phyloP scores from a whole-genome alignment of 2,329 filamentous ascomycete genomes.

The Kalmusia sp. region DNA sequence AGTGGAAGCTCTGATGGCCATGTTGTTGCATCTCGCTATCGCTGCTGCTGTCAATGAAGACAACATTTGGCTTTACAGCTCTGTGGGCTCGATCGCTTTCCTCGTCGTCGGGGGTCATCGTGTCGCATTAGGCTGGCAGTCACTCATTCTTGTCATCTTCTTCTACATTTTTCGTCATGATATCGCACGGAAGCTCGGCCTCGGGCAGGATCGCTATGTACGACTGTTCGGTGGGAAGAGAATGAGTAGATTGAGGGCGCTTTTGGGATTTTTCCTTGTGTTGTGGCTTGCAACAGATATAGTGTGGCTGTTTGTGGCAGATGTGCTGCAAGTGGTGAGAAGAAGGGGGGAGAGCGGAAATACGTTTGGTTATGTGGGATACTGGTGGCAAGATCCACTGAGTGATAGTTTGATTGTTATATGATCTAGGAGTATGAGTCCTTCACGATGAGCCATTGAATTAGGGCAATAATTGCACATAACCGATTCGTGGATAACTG shows the following conservation, averaged over 20 bases:
- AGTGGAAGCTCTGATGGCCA: constrained; percentile 12
- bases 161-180: constrained; percentile 20
- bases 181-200: constrained; percentile 11
- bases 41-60: constrained; percentile 7
- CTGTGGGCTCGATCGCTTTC: constrained; percentile 14
- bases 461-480: no score
- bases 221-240: constrained; percentile 4
- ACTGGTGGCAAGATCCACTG: constrained; percentile 24
- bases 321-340: constrained; percentile 16
- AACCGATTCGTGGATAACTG: no score
- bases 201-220: constrained; percentile 2
- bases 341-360: neutral
- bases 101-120: constrained; percentile 1
- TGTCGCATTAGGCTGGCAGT: constrained; percentile 10
- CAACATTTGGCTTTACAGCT: constrained; percentile 18
- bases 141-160: constrained; percentile 14
- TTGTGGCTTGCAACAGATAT: constrained; percentile 18
- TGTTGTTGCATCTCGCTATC: constrained; percentile 17
- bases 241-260: constrained; percentile 12
- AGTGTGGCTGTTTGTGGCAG: constrained; percentile 16
- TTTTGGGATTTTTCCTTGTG: constrained; percentile 10
- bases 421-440: no score
- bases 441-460: no score
- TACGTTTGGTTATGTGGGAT: neutral
- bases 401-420: constrained; percentile 20